Evolutionary conservation across 495 filamentous ascomycete species (phyloP).

Genomic region (Trichoderma gamsii): DNA sequence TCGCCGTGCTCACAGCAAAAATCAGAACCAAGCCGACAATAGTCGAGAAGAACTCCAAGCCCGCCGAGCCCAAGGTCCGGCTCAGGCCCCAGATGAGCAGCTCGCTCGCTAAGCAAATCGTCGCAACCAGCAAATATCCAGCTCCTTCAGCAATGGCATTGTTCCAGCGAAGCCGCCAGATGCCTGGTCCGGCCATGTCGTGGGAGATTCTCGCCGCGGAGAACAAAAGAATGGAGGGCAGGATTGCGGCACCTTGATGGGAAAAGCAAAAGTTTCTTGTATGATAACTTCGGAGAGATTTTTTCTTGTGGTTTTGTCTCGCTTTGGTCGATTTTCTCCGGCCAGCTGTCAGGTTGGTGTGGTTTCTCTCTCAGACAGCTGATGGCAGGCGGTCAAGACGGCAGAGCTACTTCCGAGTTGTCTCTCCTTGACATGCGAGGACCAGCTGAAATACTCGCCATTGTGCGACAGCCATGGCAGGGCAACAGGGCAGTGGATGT

Average conservation of each 20-base stretch:
- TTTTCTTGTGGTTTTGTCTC: neutral
- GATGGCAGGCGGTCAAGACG: conserved; percentile 12
- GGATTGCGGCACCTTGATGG: neutral
- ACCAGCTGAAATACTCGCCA: neutral
- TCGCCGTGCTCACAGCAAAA: neutral
- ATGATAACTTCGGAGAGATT: neutral
- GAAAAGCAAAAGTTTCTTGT: neutral
- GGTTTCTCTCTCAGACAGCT: neutral
- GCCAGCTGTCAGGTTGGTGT: neutral
- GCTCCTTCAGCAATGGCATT: neutral
- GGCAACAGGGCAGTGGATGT: neutral
- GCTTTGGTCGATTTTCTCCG: neutral
- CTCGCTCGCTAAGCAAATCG: conserved; percentile 9
- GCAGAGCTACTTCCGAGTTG: conserved; percentile 1
- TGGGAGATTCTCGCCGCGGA: neutral
- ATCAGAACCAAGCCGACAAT: conserved; percentile 16
- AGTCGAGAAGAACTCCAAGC: conserved; percentile 12
- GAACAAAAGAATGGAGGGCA: neutral
- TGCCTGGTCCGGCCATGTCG: neutral
- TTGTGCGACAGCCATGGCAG: neutral
- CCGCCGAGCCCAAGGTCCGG: neutral
- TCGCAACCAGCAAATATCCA: neutral
- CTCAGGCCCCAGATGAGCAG: conserved; percentile 16
- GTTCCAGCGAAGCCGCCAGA: conserved; percentile 5
- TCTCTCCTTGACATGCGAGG: neutral